These are phyloP conservation scores for Volvox reticuliferus DNA, from an alignment of 139 green algal species.

Conservation along the genomic window DNA sequence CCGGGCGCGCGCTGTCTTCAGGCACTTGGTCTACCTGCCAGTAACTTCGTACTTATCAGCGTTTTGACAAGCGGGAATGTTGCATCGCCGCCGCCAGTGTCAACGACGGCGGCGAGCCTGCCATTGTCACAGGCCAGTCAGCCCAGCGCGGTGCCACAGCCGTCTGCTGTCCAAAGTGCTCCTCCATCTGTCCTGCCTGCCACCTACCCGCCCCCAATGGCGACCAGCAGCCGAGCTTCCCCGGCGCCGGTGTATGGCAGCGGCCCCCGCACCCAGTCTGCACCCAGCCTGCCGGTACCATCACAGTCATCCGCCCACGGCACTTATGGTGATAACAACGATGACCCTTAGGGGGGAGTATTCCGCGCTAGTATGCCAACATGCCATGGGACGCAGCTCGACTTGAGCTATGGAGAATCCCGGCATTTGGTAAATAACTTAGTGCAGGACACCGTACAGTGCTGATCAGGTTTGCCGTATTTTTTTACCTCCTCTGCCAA, in stretches of 20 bases:
- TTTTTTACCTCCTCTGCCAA: too few relatives aligned
- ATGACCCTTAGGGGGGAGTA: too few relatives aligned
- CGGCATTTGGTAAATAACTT: too few relatives aligned
- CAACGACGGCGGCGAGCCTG: too few relatives aligned
- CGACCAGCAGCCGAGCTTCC: background rate
- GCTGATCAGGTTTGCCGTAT: too few relatives aligned
- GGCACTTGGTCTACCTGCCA: background rate
- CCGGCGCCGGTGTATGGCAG: background rate
- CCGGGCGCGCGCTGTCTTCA: background rate
- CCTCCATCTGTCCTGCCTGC: background rate
- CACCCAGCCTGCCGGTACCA: background rate
- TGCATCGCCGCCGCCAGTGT: too few relatives aligned
- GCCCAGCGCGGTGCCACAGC: background rate
- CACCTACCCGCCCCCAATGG: too few relatives aligned
- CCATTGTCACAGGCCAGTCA: background rate
- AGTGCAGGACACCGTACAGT: too few relatives aligned
- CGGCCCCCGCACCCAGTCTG: background rate
- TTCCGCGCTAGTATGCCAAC: too few relatives aligned
- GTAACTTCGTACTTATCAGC: background rate
- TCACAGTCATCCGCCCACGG: background rate
- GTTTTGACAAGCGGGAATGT: background rate
- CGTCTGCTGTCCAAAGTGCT: background rate
- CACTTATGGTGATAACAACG: too few relatives aligned
- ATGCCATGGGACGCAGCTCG: too few relatives aligned
- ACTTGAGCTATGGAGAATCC: too few relatives aligned